Evolutionary conservation across 306 rosid genomes (phyloP).

Genomic region (Fragaria ananassa): DNA sequence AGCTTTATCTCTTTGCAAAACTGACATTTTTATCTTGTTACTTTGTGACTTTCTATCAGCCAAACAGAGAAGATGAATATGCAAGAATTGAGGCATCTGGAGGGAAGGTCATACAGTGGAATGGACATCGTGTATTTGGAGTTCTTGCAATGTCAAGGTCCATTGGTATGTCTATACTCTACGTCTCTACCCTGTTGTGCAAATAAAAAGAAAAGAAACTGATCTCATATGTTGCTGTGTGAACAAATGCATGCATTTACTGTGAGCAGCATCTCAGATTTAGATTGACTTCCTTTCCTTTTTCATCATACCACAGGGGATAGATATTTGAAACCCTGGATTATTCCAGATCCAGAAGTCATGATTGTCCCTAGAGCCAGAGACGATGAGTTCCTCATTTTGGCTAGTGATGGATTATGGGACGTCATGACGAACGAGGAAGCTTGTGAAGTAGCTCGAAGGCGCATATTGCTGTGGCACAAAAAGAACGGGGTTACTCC

Average conservation of each 20-base stretch:
- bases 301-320: slow-evolving; percentile 38
- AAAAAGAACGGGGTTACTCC: slow-evolving; percentile 39
- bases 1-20: not conserved
- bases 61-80: slow-evolving; percentile 57
- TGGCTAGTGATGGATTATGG: slow-evolving; percentile 67
- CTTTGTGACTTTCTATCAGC: slow-evolving; percentile 33
- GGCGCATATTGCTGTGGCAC: slow-evolving; percentile 53
- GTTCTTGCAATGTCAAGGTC: slow-evolving; percentile 68
- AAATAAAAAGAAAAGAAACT: not conserved
- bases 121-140: slow-evolving; percentile 56
- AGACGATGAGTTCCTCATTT: slow-evolving; percentile 52
- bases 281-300: not conserved
- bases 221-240: not conserved
- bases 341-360: slow-evolving; percentile 59
- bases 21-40: not conserved
- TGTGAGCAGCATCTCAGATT: not conserved
- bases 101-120: slow-evolving; percentile 58
- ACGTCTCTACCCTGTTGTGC: not conserved
- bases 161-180: slow-evolving; percentile 40
- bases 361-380: slow-evolving; percentile 44
- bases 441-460: slow-evolving; percentile 50
- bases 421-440: slow-evolving; percentile 59
- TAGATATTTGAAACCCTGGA: slow-evolving; percentile 56
- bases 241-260: not conserved
- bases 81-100: slow-evolving; percentile 57